These are phyloP conservation scores for Yamadazyma spencermartinsiae DNA, from an alignment of 1,139 yeast genomes.

Conservation along the genomic window DNA sequence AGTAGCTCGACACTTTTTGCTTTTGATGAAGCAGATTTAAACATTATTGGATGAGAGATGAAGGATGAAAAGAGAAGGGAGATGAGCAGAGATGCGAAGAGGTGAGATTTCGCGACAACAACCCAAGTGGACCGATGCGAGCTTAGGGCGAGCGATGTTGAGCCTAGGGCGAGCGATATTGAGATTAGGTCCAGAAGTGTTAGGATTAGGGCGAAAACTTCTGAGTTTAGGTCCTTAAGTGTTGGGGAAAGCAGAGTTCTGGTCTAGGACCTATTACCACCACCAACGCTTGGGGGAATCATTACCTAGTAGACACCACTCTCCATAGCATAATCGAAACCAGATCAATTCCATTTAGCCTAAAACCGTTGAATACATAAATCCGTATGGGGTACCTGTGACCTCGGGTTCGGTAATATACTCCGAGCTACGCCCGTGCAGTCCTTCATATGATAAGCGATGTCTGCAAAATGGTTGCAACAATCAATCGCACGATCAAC, in stretches of 20 bases:
- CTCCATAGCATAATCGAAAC: not conserved
- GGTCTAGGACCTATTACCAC: too few relatives aligned
- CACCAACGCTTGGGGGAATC: too few relatives aligned
- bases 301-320: too few relatives aligned
- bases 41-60: conserved; percentile 7
- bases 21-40: conserved; percentile 11
- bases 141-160: not conserved
- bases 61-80: conserved; percentile 4
- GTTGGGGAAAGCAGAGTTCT: too few relatives aligned
- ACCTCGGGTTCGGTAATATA: not conserved
- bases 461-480: not conserved
- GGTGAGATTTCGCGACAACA: not conserved
- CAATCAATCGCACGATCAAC: too few relatives aligned
- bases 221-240: too few relatives aligned
- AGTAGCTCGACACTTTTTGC: conserved; percentile 8
- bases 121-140: not conserved
- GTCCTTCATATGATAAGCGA: not conserved
- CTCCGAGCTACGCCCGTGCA: not conserved
- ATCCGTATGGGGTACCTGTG: not conserved
- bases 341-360: not conserved
- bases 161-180: not conserved
- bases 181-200: not conserved
- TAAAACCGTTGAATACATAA: not conserved
- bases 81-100: conserved; percentile 8
- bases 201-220: not conserved